Conservation (phyloP, 2,329 filamentous ascomycete species). For the Calonectria henricotiae region DNA sequence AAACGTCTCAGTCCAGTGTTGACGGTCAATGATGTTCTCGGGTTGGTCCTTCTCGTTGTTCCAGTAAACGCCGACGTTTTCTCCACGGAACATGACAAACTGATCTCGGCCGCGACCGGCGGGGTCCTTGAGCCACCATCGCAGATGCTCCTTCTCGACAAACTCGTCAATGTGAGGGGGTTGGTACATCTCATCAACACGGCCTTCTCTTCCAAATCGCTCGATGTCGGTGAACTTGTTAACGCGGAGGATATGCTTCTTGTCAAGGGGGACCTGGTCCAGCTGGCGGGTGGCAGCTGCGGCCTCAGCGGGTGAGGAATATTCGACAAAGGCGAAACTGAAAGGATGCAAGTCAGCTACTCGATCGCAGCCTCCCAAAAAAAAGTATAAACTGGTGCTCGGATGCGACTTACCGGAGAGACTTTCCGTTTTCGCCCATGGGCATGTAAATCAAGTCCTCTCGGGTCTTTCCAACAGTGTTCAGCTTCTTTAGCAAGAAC, state of each 20-base stretch:
- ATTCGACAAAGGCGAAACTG: conserved; percentile 98
- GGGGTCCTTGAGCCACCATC: conserved; percentile 92
- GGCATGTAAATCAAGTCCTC: conserved; percentile 97
- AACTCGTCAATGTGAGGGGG: conserved; percentile 88
- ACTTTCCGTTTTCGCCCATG: conserved; percentile 87
- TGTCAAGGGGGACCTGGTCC: conserved; percentile 90
- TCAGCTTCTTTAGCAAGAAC: conserved; percentile 95
- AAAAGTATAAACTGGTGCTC: neutral
- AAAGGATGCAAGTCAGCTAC: conserved; percentile 23
- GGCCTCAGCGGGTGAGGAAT: conserved; percentile 91
- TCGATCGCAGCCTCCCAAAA: neutral
- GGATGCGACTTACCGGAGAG: conserved; percentile 78
- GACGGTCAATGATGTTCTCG: conserved; percentile 90
- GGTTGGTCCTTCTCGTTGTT: conserved; percentile 96
- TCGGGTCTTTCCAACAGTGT: conserved; percentile 85
- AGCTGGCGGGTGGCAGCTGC: conserved; percentile 91
- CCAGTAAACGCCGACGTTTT: conserved; percentile 96
- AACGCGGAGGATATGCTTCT: conserved; percentile 94
- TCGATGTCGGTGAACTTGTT: conserved; percentile 99
- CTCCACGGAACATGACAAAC: conserved; percentile 93
- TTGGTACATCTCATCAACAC: conserved; percentile 92
- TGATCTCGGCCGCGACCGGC: conserved; percentile 89
- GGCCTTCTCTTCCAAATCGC: conserved; percentile 93
- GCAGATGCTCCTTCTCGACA: conserved; percentile 91
- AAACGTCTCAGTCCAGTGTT: conserved; percentile 98